phyloP scores from a whole-genome alignment of 148 eudicot genomes.

The Cornus suecica region DNA sequence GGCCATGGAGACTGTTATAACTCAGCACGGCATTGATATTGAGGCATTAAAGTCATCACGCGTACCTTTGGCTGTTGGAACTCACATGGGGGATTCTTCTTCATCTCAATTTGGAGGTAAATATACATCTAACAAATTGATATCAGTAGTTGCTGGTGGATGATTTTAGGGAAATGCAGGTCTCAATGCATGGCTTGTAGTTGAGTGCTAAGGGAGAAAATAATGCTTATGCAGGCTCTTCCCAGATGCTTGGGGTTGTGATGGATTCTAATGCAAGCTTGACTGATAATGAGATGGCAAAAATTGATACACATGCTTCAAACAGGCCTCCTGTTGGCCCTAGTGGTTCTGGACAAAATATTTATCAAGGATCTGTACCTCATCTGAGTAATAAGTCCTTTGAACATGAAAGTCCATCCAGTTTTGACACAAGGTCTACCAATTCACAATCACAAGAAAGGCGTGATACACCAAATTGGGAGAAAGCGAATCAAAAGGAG shows the following conservation, averaged over 20 bases:
- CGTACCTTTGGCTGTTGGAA: constrained; percentile 49
- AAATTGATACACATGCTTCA: constrained; percentile 42
- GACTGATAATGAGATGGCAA: constrained; percentile 45
- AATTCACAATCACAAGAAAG: constrained; percentile 59
- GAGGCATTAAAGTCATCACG: constrained; percentile 77
- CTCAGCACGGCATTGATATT: constrained; percentile 82
- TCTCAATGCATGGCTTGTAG: constrained; percentile 5
- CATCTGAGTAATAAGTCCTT: constrained; percentile 52
- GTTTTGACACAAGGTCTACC: constrained; percentile 63
- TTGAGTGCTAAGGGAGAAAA: constrained; percentile 1
- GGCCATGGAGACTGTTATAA: constrained; percentile 98
- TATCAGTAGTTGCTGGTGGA: background rate
- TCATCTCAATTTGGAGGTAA: constrained; percentile 69
- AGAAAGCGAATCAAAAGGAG: constrained; percentile 54
- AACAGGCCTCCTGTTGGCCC: constrained; percentile 53
- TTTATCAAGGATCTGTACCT: constrained; percentile 57
- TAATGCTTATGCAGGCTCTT: constrained; percentile 48
- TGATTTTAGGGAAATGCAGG: background rate
- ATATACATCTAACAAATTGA: background rate
- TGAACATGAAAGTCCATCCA: constrained; percentile 76
- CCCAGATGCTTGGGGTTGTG: constrained; percentile 45
- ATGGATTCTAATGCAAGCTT: constrained; percentile 46
- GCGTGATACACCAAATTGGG: constrained; percentile 57
- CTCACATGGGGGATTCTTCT: constrained; percentile 62
- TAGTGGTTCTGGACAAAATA: constrained; percentile 51